Percentiles rank a stretch among this genome's conserved stretches.
These are phyloP conservation scores for Nannochloris sp. DNA, from an alignment of 139 green algal species.

Conservation along the genomic window DNA sequence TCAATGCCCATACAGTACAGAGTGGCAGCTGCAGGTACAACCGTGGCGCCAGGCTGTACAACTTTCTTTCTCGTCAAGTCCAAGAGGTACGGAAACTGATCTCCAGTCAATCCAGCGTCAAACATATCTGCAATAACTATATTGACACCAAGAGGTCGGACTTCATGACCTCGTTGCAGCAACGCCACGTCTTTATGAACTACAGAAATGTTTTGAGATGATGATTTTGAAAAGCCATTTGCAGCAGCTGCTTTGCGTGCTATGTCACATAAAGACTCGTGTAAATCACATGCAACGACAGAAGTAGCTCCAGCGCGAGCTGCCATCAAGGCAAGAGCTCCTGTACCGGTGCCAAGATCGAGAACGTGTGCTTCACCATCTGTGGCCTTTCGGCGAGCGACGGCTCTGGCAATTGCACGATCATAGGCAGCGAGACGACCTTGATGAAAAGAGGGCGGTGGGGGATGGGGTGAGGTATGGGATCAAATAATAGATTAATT, in stretches of 20 bases:
- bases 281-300: conserved; percentile 54
- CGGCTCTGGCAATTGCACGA: conserved; percentile 35
- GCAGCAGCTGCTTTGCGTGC: conserved; percentile 34
- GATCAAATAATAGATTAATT: conserved; percentile 2
- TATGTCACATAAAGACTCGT: conserved; percentile 21
- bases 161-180: conserved; percentile 41
- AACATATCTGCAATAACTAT: conserved; percentile 62
- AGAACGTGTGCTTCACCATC: conserved; percentile 51
- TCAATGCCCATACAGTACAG: conserved; percentile 75
- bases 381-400: conserved; percentile 7
- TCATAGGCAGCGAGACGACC: conserved; percentile 24
- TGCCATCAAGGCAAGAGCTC: conserved; percentile 59
- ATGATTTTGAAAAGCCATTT: conserved; percentile 32
- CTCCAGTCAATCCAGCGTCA: conserved; percentile 57
- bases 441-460: not conserved
- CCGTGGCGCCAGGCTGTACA: conserved; percentile 31
- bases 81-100: conserved; percentile 49
- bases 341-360: conserved; percentile 79
- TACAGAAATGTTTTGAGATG: conserved; percentile 42
- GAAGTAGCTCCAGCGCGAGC: conserved; percentile 43
- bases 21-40: conserved; percentile 54
- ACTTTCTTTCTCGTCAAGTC: conserved; percentile 44
- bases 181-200: conserved; percentile 32
- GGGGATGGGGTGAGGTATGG: not conserved
- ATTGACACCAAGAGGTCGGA: conserved; percentile 52